Evolutionary conservation across 2,329 filamentous ascomycete genomes (phyloP), one percentile per base, ranked within the genome.

Genomic region (Aspergillus phoenicis): DNA sequence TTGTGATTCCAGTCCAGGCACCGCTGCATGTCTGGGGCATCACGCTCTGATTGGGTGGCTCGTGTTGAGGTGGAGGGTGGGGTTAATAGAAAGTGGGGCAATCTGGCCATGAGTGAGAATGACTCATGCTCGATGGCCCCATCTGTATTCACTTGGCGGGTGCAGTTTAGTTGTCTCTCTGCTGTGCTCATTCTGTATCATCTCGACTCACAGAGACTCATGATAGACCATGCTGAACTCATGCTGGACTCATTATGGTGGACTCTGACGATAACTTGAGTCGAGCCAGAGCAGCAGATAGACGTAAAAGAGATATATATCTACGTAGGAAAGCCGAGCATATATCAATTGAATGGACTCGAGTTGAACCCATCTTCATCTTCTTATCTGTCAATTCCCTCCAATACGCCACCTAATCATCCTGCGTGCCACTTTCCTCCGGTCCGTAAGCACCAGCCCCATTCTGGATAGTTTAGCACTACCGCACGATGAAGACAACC

Each of bases 401-500:
- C 20, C 39, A 43, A 20, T n/a, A 43, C 17, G n/a, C 10, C 8
- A 43, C 41, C 41, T 11, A 38, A 17, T 20, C 17, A 6, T 20
- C n/a, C 17, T 41, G 17, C 20, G 20, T 52, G 22, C n/a, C 10
- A 54, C 3, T 54, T 26, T 11, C n/a, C 52, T 26, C 15, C 24
- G 20, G n/a, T 26, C n/a, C 5, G 20, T 36, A 41, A 26, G 39
- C 39, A 30, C 28, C 28, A 30, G 28, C 28, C 28, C 8, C 8
- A 11, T 30, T 30, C 28, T 10, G 39, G 8, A 7, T 20, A 43
- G 33, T n/a, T 20, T 43, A 41, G 38, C 38, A 4, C 17, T 17
- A 20, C 17, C 8, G 52, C 52, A 54, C 10, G 17, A 63, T 62
- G 63, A 65, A 62, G 59, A 65, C 24, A 60, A 48, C 60, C 36